Evolutionary conservation across 78 protist species (phyloP), one percentile per base, ranked within the genome.

Genomic region (Guillardia theta): DNA sequence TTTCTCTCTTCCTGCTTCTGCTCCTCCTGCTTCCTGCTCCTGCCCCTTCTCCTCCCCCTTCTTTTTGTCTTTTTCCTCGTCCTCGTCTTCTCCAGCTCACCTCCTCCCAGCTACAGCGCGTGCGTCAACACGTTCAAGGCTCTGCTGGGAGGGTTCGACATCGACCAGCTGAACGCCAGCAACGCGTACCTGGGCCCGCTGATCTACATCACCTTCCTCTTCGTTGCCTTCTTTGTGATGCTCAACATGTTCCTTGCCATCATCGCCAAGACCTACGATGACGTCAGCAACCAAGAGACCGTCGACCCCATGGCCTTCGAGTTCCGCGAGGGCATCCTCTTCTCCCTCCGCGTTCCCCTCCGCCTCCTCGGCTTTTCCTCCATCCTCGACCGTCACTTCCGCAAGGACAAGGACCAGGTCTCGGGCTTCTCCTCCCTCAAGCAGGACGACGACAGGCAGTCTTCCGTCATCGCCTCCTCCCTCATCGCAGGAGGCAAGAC

Each of bases 241-340:
- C 70, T 58, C 70, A 58, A 58, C 70, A 58, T 58, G 70, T 58
- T 58, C 70, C 70, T 58, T 30, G 70, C 70, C 70, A 58, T 58
- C 70, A 58, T 58, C 70, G 70, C 70, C 70, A 58, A 58, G 70
- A 58, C 70, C 4, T 58, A 58, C 6, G 70, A 58, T 30, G 70
- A 58, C 70, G 70, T 58, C 27, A 58, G 39, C 4, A 58, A 24
- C 27, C 21, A 58, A 30, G 27, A 58, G 39, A 30, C 27, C 27
- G 70, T 27, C 70, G 70, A 58, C 70, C 70, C 70, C 4, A 58
- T 58, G 70, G 70, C 70, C 70, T 27, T 58, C 70, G 70, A 58
- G 6, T 58, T 58, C 70, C 70, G 70, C 6, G 39, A 58, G 39
- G 70, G 70, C n/a, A n/a, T n/a, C n/a, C n/a, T n/a, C n/a, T n/a